Conservation (phyloP, 2,329 filamentous ascomycete species). For the Blumeria hordei region DNA sequence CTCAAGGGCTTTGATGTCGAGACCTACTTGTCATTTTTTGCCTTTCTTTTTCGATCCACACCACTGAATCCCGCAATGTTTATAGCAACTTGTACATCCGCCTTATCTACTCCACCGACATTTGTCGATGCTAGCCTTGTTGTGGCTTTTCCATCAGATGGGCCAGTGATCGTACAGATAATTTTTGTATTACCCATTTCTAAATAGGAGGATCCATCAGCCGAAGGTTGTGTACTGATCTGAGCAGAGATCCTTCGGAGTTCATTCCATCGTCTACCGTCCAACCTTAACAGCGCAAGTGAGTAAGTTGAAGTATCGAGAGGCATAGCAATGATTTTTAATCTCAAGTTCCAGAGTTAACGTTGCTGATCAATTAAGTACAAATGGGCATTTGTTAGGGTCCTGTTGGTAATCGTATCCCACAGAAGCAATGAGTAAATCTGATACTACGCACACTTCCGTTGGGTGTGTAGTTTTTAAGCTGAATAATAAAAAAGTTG, state of each 20-base stretch:
- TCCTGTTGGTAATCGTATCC: too few relatives aligned
- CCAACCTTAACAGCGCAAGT: constrained; percentile 61
- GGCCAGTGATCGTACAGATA: constrained; percentile 75
- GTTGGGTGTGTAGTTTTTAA: too few relatives aligned
- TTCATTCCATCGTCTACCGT: constrained; percentile 88
- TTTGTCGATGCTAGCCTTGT: constrained; percentile 15
- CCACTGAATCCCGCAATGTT: constrained; percentile 72
- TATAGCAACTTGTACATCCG: constrained; percentile 57
- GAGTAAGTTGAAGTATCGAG: constrained; percentile 86
- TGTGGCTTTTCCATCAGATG: constrained; percentile 40
- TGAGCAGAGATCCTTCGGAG: constrained; percentile 70
- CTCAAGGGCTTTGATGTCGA: constrained; percentile 1
- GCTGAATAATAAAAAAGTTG: too few relatives aligned
- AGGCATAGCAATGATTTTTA: constrained; percentile 37
- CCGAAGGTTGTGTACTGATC: constrained; percentile 76
- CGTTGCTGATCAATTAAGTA: too few relatives aligned
- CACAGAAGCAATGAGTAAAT: too few relatives aligned
- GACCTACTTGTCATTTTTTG: constrained; percentile 52
- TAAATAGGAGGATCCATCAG: constrained; percentile 79
- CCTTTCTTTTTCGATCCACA: constrained; percentile 58
- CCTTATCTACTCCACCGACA: constrained; percentile 20
- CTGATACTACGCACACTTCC: too few relatives aligned
- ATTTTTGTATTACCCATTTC: constrained; percentile 97
- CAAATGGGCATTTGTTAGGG: too few relatives aligned
- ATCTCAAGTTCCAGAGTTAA: background rate